Percentiles rank a stretch among this genome's conserved stretches.
These are phyloP conservation scores for Myriosclerotinia duriaeana DNA, from an alignment of 2,329 filamentous ascomycete species.

Conservation along the genomic window DNA sequence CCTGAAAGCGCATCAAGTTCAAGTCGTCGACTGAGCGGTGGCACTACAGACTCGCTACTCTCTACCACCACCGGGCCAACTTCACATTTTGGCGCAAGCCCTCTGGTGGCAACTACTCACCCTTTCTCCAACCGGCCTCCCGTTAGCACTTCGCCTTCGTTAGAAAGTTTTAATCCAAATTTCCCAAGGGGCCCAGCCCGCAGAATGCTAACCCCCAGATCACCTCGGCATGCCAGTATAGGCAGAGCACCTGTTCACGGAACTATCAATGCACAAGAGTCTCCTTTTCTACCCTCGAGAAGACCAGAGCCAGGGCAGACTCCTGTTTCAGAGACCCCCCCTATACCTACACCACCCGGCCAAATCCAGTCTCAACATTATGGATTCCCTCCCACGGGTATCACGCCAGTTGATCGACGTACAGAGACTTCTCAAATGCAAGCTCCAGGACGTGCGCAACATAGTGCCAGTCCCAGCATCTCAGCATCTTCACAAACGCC, in stretches of 20 bases:
- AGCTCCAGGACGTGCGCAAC: constrained; percentile 43
- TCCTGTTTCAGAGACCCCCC: constrained; percentile 44
- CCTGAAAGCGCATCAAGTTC: constrained; percentile 31
- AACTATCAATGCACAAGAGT: constrained; percentile 50
- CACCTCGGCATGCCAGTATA: constrained; percentile 53
- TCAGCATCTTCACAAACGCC: constrained; percentile 49
- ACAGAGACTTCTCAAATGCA: constrained; percentile 42
- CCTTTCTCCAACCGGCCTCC: constrained; percentile 32
- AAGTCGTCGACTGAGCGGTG: constrained; percentile 31
- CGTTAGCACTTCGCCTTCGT: constrained; percentile 30
- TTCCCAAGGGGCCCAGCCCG: constrained; percentile 31
- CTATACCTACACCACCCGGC: constrained; percentile 43
- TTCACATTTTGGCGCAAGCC: constrained; percentile 35
- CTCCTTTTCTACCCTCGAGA: constrained; percentile 48
- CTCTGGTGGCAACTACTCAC: constrained; percentile 29
- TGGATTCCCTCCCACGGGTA: constrained; percentile 45
- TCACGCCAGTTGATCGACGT: constrained; percentile 40
- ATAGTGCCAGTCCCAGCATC: constrained; percentile 48
- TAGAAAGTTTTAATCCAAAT: constrained; percentile 34
- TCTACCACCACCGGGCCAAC: constrained; percentile 27
- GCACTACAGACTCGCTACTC: constrained; percentile 32
- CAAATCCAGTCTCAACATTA: constrained; percentile 35
- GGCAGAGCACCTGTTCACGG: constrained; percentile 47
- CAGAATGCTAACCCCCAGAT: constrained; percentile 39
- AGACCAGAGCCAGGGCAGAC: constrained; percentile 45